phyloP scores from a whole-genome alignment of 148 eudicot species.

The Suaeda aralocaspica region DNA sequence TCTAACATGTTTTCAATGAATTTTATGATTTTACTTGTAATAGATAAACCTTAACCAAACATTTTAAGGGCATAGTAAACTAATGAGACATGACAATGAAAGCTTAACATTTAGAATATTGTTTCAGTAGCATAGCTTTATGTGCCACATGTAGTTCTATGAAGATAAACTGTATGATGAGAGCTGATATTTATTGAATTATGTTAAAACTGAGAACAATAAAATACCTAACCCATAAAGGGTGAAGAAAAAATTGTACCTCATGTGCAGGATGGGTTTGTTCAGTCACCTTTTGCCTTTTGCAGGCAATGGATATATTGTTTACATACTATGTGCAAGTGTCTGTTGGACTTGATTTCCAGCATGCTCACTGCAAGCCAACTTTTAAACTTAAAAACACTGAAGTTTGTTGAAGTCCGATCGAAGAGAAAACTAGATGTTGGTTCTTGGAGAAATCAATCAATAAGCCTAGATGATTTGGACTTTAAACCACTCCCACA shows the following conservation, averaged over 20 bases:
- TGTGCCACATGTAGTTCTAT: not conserved
- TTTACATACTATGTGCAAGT: not conserved
- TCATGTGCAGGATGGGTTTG: not conserved
- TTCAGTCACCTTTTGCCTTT: not conserved
- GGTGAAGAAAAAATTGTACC: not conserved
- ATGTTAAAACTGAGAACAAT: not conserved
- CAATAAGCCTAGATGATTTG: not conserved
- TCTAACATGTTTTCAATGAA: too few species aligned
- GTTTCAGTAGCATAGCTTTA: not conserved
- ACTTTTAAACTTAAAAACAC: not conserved
- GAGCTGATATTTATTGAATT: not conserved
- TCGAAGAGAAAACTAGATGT: not conserved
- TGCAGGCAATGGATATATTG: not conserved
- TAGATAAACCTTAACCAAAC: not conserved
- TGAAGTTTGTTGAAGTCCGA: not conserved
- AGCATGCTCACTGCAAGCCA: not conserved
- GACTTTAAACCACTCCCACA: not conserved
- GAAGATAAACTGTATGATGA: not conserved
- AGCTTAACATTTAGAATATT: not conserved
- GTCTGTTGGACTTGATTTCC: not conserved
- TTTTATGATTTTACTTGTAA: too few species aligned
- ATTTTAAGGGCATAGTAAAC: not conserved
- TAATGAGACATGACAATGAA: not conserved
- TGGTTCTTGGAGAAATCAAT: not conserved
- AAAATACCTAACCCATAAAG: not conserved